Base-by-base conservation (phyloP, 805 yeast species). In the Teunomyces gatunensis region DNA sequence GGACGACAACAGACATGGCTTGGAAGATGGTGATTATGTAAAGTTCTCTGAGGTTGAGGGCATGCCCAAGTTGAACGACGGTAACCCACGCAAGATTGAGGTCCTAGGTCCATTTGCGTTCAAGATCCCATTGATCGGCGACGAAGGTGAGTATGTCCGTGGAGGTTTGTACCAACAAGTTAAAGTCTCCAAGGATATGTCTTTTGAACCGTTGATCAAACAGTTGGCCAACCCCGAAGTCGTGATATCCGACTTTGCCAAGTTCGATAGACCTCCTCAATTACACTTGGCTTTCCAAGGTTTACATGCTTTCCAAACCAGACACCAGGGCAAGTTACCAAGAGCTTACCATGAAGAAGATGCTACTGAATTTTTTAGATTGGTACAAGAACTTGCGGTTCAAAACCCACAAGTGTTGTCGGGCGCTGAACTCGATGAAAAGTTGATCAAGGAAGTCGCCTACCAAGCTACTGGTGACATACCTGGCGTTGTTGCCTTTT, bases 41-140 rank as follows among this genome's bases (percentile, higher is more conserved):
- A 87, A 85, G 65, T 90, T 94, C 59, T 63, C 86, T 11, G 98
- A 91, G 68, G 85, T 91, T 32, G 80, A 84, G 60, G 98, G 98
- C 34, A 74, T 89, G 61, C 83, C 79, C 7, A 77, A 77, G 52
- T 71, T 89, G 52, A 88, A 91, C 64, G 84, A 83, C 55, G 96
- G 92, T 4, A 69, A 78, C 47, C 78, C 89, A 12, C 82, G 75
- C 63, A 85, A 87, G 62, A 80, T 94, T 45, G 85, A 83, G 61
- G 97, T 90, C 1, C 75, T 87, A 50, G 99, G 98, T 12, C 99
- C 99, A n/a, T 90, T 80, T 63, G 95, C 97, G 2, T 94, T 87
- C 75, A 83, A 81, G 61, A 81, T 92, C 49, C 77, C 81, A 47
- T 73, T 80, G 48, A 80, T 78, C 52, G 72, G 73, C 18, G 55